Base-by-base conservation (phyloP, 345 rosid species). In the Bruguiera parviflora region DNA sequence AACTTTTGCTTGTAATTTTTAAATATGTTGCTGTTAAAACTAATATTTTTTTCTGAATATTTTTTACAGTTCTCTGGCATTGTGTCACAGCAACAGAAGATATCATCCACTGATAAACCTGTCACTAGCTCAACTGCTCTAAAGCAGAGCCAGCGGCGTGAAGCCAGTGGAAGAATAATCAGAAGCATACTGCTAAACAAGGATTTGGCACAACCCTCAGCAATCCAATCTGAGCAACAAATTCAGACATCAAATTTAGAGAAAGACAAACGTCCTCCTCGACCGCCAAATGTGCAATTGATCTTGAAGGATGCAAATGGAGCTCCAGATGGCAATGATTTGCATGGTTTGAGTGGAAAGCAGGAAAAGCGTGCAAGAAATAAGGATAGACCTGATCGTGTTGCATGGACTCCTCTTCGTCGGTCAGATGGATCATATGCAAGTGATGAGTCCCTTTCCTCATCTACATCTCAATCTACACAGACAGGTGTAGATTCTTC, bases 321-420 rank as follows among this genome's bases (percentile, higher is more conserved):
- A 65, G 69, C 67, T 75, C 39, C 69, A 32, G 82, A 79, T 76
- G 87, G 72, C 72, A 86, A 81, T 68, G 87, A 83, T 24, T 56
- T 62, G 22, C 76, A 76, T 68, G 76, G 78, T 62, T 31, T 69
- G 24, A 73, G 66, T 61, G 88, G 84, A 71, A 87, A 83, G 73
- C 78, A 58, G 32, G 92, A 82, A 80, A 85, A 73, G 67, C 84
- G 82, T 46, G 39, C 75, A 49, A 79, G 86, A 78, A 84, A 85
- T 74, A 88, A 74, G 81, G 96, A 88, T 67, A 85, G 88, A 65
- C 89, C 88, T 70, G 94, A 88, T 83, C 89, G 87, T 63, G 80
- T 79, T 68, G 80, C 85, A 43, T 84, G 94, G 94, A 73, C 91
- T 75, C 86, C 90, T 67, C 83, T 88, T 75, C 82, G 78, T 21